phyloP scores from a whole-genome alignment of 108 stramenopile species.

The Pseudonitzschia multiseries region DNA sequence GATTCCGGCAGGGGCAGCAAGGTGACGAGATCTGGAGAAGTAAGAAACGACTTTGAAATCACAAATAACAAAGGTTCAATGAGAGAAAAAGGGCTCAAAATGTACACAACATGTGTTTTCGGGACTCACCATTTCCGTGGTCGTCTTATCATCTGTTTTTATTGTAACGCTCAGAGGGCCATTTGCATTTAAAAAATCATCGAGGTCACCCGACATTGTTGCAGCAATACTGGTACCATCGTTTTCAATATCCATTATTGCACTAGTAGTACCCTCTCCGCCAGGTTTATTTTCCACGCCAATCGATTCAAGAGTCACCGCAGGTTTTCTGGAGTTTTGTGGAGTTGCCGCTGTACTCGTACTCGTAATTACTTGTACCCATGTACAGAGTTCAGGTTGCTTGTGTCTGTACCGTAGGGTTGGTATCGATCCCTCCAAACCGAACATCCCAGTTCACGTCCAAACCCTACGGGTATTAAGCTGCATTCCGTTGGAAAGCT shows the following conservation, averaged over 20 bases:
- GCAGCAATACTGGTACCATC: not conserved
- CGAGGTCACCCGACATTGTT: not conserved
- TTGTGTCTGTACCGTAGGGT: too few species aligned
- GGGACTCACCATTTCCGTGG: constrained; percentile 3
- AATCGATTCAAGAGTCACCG: not conserved
- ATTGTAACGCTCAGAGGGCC: constrained; percentile 1
- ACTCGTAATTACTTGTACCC: too few species aligned
- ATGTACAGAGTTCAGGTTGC: too few species aligned
- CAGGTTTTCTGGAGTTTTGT: too few species aligned
- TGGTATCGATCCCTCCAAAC: too few species aligned
- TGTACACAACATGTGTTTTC: not conserved
- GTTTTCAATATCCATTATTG: not conserved
- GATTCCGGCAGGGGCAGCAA: not conserved
- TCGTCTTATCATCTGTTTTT: constrained; percentile 7
- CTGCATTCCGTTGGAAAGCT: too few species aligned
- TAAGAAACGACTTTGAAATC: constrained; percentile 1
- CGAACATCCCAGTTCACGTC: too few species aligned
- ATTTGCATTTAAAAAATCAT: constrained; percentile 13
- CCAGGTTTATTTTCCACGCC: not conserved
- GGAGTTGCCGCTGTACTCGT: too few species aligned
- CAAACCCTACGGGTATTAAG: too few species aligned
- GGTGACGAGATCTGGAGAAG: not conserved
- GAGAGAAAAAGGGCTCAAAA: not conserved
- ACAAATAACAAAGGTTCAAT: not conserved
- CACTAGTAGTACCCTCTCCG: not conserved